phyloP scores from a whole-genome alignment of 148 eudicot species.

The Rheum nobile region DNA sequence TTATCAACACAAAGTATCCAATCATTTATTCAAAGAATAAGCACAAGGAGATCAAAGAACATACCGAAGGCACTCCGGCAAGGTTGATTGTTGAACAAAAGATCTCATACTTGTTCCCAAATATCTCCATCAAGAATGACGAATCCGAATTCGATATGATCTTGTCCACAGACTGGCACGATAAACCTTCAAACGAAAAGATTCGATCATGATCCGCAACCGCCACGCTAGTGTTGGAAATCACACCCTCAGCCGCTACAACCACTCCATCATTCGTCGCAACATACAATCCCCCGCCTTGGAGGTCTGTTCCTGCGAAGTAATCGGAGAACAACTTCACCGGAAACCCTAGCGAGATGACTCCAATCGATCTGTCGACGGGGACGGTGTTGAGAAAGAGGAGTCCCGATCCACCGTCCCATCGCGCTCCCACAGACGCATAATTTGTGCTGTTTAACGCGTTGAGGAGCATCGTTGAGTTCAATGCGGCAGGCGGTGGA shows the following conservation, averaged over 20 bases:
- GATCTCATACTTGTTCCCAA: background rate
- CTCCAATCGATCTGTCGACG: conserved; percentile 13
- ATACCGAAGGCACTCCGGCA: conserved; percentile 4
- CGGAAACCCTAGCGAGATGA: conserved; percentile 42
- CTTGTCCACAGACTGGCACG: background rate
- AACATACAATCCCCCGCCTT: background rate
- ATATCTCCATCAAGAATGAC: background rate
- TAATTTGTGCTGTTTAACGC: background rate
- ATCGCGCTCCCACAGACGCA: conserved; percentile 18
- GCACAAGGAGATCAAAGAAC: background rate
- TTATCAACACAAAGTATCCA: too few relatives aligned
- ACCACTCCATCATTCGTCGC: background rate
- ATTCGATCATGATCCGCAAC: background rate
- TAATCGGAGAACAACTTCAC: background rate
- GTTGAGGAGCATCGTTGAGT: background rate
- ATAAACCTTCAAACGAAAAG: background rate
- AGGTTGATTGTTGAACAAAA: background rate
- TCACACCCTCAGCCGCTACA: background rate
- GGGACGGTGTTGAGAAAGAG: conserved; percentile 20
- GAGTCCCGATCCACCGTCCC: conserved; percentile 11
- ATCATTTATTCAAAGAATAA: background rate
- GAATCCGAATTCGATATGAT: background rate
- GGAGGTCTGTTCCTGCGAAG: background rate
- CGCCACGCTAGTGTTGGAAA: background rate
- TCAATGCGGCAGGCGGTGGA: background rate